Evolutionary conservation across 2,329 filamentous ascomycete genomes (phyloP).

Genomic region (Ascocoryne sarcoides): DNA sequence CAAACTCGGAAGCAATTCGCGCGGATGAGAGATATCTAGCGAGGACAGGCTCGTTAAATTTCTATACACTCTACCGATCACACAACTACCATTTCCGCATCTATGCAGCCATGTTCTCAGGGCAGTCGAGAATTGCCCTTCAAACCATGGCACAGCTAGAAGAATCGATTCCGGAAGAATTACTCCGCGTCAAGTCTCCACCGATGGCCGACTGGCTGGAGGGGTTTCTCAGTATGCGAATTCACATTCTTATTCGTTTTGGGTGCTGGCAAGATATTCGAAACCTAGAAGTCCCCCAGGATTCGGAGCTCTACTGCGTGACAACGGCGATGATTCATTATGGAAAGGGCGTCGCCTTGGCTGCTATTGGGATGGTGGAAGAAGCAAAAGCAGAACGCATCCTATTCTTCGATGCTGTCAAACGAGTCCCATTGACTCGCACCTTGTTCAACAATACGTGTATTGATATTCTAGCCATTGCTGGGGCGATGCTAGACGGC

Average conservation of each 20-base stretch:
- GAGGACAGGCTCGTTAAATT: constrained; percentile 53
- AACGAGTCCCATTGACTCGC: constrained; percentile 47
- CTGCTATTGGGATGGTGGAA: constrained; percentile 45
- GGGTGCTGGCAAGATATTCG: constrained; percentile 62
- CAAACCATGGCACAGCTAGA: constrained; percentile 53
- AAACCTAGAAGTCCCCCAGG: constrained; percentile 44
- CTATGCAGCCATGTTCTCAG: constrained; percentile 72
- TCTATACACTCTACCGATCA: constrained; percentile 68
- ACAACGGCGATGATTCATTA: constrained; percentile 63
- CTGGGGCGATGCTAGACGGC: constrained; percentile 58
- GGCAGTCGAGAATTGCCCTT: constrained; percentile 52
- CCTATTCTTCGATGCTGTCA: constrained; percentile 42
- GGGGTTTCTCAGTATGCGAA: constrained; percentile 56
- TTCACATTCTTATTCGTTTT: constrained; percentile 66
- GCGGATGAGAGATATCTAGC: constrained; percentile 60
- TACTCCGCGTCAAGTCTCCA: constrained; percentile 55
- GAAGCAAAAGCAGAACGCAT: constrained; percentile 44
- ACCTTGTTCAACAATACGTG: constrained; percentile 63
- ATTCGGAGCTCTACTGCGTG: constrained; percentile 54
- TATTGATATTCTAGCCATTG: constrained; percentile 53
- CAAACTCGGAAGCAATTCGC: constrained; percentile 56
- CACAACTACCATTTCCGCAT: constrained; percentile 70
- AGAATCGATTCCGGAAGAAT: constrained; percentile 48
- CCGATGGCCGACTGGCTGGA: constrained; percentile 78
- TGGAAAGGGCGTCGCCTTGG: constrained; percentile 57